Evolutionary conservation across 164 flowering plant genomes (phyloP), one percentile per base, ranked within the genome.

Genomic region (Buxus sempervirens): DNA sequence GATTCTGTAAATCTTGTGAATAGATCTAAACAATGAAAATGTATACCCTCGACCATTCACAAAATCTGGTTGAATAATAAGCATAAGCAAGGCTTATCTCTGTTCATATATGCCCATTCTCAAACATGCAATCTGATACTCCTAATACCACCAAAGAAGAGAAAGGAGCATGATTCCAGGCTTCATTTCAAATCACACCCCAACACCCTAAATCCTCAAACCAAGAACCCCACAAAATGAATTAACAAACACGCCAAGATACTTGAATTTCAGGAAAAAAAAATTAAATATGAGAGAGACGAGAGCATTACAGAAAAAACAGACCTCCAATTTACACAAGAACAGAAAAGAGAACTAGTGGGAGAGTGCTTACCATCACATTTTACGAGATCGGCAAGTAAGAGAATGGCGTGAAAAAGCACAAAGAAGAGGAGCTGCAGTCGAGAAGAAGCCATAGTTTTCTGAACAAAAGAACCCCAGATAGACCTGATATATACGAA

Each of bases 311-410:
- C 25, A 57, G 13, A 57, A 21, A 57, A 41, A 62, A 66, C 48
- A 12, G 38, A 48, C 15, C 32, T 45, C 60, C 57, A 72, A 62
- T 48, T 59, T 42, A 64, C 61, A 36, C 36, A 36, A 22, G 14
- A 21, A 57, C 42, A 6, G 38, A 42, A 62, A 54, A 36, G 9
- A n/a, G n/a, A n/a, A 55, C 15, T 55, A 28, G 66, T 19, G 41
- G 20, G 25, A 23, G 16, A 36, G 16, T 0, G 27, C 18, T 70
- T 80, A 85, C 85, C 75, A 56, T 69, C 84, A 61, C 82, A 75
- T 60, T 68, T 66, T 41, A 79, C 82, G 4, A 61, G 59, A 58
- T 42, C 62, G 58, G 71, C 69, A 42, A 76, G 57, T 49, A 76
- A 63, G 69, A 83, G 68, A 60, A 80, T 64, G 60, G 67, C 66